Evolutionary conservation across 2,329 filamentous ascomycete species (phyloP).

Genomic region (Verticillium dahliae): DNA sequence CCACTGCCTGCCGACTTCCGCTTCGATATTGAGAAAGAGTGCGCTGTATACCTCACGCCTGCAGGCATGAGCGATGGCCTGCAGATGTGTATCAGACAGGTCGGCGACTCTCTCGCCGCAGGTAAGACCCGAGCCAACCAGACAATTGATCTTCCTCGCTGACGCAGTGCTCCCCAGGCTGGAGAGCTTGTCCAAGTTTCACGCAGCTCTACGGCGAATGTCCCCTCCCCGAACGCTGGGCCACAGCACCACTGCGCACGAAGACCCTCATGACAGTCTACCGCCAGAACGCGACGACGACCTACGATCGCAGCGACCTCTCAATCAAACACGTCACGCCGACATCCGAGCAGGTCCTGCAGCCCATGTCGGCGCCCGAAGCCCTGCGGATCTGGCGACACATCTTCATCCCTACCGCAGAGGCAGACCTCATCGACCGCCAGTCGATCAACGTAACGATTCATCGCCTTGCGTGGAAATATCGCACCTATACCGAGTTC

Average conservation of each 20-base stretch:
- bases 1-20: not conserved
- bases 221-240: constrained; percentile 8
- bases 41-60: constrained; percentile 8
- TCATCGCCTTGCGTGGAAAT: constrained; percentile 12
- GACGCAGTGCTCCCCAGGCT: constrained; percentile 2
- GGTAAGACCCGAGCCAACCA: constrained; percentile 3
- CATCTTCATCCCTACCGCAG: constrained; percentile 5
- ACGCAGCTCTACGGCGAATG: constrained; percentile 6
- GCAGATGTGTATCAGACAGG: constrained; percentile 13
- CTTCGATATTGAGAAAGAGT: constrained; percentile 7
- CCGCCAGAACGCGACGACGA: constrained; percentile 7
- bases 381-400: constrained; percentile 9
- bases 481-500: constrained; percentile 13
- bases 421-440: constrained; percentile 8
- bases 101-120: constrained; percentile 9
- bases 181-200: constrained; percentile 12
- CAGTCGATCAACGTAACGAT: constrained; percentile 11
- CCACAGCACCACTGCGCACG: constrained; percentile 2
- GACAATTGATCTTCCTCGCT: not conserved
- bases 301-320: constrained; percentile 12
- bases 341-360: not conserved
- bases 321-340: constrained; percentile 12
- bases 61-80: constrained; percentile 10
- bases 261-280: constrained; percentile 14
- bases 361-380: constrained; percentile 6